Conservation (phyloP, 805 yeast genomes). For the Kazachstania taianensis region DNA sequence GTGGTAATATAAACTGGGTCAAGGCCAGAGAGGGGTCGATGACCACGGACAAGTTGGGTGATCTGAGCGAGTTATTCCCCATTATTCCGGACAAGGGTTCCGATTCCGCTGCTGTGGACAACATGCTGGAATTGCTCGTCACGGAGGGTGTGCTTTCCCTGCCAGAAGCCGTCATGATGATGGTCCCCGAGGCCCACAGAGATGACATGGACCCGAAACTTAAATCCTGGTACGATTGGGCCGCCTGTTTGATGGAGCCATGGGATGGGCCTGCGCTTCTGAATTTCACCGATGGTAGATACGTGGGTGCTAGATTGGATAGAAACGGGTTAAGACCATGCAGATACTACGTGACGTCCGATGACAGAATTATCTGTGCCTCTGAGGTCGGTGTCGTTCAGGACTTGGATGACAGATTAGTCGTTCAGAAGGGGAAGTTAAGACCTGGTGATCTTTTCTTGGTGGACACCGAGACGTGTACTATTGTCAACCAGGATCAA, state of each 20-base stretch:
- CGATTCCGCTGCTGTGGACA: conserved; percentile 96
- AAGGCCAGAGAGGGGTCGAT: conserved; percentile 96
- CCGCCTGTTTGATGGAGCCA: conserved; percentile 97
- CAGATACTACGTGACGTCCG: conserved; percentile 90
- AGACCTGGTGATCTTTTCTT: conserved; percentile 94
- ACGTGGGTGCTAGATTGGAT: conserved; percentile 96
- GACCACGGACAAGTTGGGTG: conserved; percentile 80
- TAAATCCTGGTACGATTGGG: conserved; percentile 97
- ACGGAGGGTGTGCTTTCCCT: conserved; percentile 84
- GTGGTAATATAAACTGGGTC: conserved; percentile 99
- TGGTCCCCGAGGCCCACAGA: conserved; percentile 98
- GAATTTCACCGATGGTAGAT: conserved; percentile 94
- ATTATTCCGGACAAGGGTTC: conserved; percentile 98
- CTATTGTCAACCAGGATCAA: conserved; percentile 87
- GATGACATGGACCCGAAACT: conserved; percentile 91
- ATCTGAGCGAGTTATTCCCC: conserved; percentile 72
- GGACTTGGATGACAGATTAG: conserved; percentile 63
- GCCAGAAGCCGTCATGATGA: conserved; percentile 94
- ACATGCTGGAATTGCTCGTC: conserved; percentile 83
- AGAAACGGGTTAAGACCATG: conserved; percentile 97
- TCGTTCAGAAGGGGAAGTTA: conserved; percentile 84
- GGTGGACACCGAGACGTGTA: conserved; percentile 87
- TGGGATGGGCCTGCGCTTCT: conserved; percentile 99
- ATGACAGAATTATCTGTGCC: conserved; percentile 93
- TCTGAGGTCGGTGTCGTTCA: conserved; percentile 97